Conservation (phyloP, 2,329 filamentous ascomycete species). For the Zelopaecilomyces penicillatus region DNA sequence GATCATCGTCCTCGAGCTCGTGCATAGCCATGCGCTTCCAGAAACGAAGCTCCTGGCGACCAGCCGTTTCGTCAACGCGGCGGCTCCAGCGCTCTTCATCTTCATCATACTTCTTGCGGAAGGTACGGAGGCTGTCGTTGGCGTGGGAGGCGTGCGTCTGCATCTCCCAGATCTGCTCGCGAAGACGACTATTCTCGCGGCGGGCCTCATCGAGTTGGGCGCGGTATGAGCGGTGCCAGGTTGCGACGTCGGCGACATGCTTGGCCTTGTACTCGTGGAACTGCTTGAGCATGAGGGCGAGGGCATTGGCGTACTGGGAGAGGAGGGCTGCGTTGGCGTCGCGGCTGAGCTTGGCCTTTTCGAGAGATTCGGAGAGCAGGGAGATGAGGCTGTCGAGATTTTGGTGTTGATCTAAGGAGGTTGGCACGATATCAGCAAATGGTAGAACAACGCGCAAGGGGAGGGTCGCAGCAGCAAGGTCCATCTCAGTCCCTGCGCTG, state of each 20-base stretch:
- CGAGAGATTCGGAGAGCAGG: slow-evolving; percentile 52
- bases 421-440: background rate
- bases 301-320: slow-evolving; percentile 47
- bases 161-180: slow-evolving; percentile 61
- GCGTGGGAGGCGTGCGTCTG: slow-evolving; percentile 50
- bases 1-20: slow-evolving; percentile 49
- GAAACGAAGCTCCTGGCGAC: slow-evolving; percentile 52
- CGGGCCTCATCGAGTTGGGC: slow-evolving; percentile 57
- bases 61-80: slow-evolving; percentile 42
- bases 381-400: slow-evolving; percentile 56
- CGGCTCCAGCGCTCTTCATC: slow-evolving; percentile 46
- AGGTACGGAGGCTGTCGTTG: slow-evolving; percentile 49
- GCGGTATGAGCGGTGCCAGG: slow-evolving; percentile 60
- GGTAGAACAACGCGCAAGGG: background rate
- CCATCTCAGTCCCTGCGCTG: too few relatives aligned
- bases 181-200: slow-evolving; percentile 53
- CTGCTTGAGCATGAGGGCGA: slow-evolving; percentile 51
- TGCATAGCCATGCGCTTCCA: slow-evolving; percentile 62
- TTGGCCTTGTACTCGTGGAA: slow-evolving; percentile 59
- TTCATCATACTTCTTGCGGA: slow-evolving; percentile 49
- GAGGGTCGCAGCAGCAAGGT: background rate
- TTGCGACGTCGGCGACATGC: slow-evolving; percentile 51
- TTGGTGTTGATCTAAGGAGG: slow-evolving; percentile 42
- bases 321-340: slow-evolving; percentile 53
- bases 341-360: slow-evolving; percentile 51